Evolutionary conservation across 2,329 filamentous ascomycete species (phyloP), one percentile per base, ranked within the genome.

Genomic region (Aphanoascus verrucosus): DNA sequence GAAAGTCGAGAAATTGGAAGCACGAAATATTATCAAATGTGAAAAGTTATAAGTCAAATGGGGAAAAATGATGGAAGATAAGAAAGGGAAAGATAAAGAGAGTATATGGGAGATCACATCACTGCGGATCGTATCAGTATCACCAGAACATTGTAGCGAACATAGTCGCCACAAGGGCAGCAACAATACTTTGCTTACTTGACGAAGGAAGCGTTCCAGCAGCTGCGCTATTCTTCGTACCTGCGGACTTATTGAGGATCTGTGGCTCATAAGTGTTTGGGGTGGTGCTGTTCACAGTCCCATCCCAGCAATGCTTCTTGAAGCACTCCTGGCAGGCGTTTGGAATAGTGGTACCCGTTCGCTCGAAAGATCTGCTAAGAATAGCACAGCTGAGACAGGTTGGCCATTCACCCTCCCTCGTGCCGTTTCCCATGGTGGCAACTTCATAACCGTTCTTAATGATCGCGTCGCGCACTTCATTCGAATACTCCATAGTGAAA

Each of bases 311-410:
- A 73, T 96, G 96, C 17, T 74, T 69, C 11, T 74, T 60, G 69
- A 96, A 97, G 72, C 93, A 98, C 48, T 76, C 63, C 42, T 71
- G 74, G 72, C 93, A 98, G 8, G 80, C 81, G 0, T 78, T 74
- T 0, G 91, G 91, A 1, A 90, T 76, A 0, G 72, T 58, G 0
- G 84, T 85, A 15, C 77, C 75, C 0, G 87, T 91, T 48, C 88
- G 79, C 56, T 81, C 75, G 59, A 93, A 79, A 60, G 84, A 88
- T 57, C 91, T 80, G 51, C 79, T 80, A 14, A 97, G 76, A 38
- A 94, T 83, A 4, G 91, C 93, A 69, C 93, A 98, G 19, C 84
- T 88, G 3, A 95, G 85, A 62, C 91, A 98, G 1, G 81, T 76
- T 0, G 85, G 77, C 91, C 93, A 98, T 58, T 84, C 69, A 2